Percentiles rank a stretch among this genome's conserved stretches.
phyloP scores from a whole-genome alignment of 108 stramenopile genomes.

The Discostella pseudostelligera region DNA sequence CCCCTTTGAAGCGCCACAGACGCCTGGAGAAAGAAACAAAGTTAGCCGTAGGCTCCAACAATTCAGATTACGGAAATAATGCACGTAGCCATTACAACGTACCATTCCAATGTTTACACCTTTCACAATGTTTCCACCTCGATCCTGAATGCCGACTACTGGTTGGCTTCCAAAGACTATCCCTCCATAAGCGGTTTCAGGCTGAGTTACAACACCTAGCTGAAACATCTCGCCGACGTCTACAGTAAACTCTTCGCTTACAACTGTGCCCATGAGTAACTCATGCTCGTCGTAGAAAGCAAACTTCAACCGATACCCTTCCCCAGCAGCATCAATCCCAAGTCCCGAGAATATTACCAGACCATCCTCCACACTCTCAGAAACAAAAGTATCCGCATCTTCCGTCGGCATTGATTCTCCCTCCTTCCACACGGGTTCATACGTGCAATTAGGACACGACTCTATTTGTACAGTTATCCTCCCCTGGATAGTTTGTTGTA shows the following conservation, averaged over 20 bases:
- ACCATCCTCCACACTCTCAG: conserved; percentile 12
- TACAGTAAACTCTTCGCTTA: conserved; percentile 31
- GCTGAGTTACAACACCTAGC: conserved; percentile 31
- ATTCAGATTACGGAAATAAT: not conserved
- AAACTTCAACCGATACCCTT: conserved; percentile 38
- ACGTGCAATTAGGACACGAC: conserved; percentile 9
- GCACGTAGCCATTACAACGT: conserved; percentile 1
- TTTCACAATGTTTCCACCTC: conserved; percentile 46
- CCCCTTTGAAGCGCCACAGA: conserved; percentile 17
- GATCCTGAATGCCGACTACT: conserved; percentile 41
- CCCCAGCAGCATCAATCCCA: conserved; percentile 26
- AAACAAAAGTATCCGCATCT: conserved; percentile 8
- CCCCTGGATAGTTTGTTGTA: conserved; percentile 29
- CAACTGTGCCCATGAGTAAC: conserved; percentile 23
- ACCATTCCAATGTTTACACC: conserved; percentile 38
- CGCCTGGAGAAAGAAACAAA: conserved; percentile 12
- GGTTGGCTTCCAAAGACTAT: conserved; percentile 40
- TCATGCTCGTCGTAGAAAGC: conserved; percentile 41
- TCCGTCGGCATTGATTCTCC: conserved; percentile 5
- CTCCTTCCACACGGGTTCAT: conserved; percentile 19
- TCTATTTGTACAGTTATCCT: conserved; percentile 32
- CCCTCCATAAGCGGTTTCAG: conserved; percentile 46
- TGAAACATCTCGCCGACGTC: conserved; percentile 30
- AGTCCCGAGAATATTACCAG: conserved; percentile 46
- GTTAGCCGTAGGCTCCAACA: not conserved